Base-by-base conservation (phyloP, 495 filamentous ascomycete species). In the Aspergillus ostianus region DNA sequence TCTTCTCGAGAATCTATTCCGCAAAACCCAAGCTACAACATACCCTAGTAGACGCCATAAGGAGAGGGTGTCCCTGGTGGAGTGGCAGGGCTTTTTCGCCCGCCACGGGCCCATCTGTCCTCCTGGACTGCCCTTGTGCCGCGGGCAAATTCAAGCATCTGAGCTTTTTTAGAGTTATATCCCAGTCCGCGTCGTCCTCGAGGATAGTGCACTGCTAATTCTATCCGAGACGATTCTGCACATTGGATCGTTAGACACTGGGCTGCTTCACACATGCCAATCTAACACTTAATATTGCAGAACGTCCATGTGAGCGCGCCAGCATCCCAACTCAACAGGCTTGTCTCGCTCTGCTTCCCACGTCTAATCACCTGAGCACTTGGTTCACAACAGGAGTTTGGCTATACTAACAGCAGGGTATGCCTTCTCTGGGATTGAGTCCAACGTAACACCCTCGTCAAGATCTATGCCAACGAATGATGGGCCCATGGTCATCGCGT, bases 401-500 rank as follows among this genome's bases (percentile, higher is more conserved):
- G 1, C 2, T 23, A 12, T n/a, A 41, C 46, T 27, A 12, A 48
- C 47, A 19, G 56, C 56, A 23, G 56, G 56, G 12, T 78, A 55
- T 20, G 73, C 72, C 29, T 68, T 72, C 49, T 77, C 73, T 1
- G 53, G 47, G 0, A 85, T 65, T 5, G 75, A 66, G 4, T 68
- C 65, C 0, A 80, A 80, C 15, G 64, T 47, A 0, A 84, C 67
- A 0, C 82, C 84, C 44, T 77, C 69, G 0, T 76, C 77, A 10
- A 82, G 60, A 5, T 69, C 67, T 4, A 86, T 62, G 45, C 73
- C 72, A 36, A 69, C 80, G 0, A 81, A 62, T 0, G 73, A 74
- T 0, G 81, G 78, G 1, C 76, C 73, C 6, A 84, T 67, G 13
- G 69, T 64, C 61, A 85, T 75, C 10, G 75, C 78, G 73, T 87